A percentile compares a stretch with the other conserved stretches of the same genome.
phyloP scores from a whole-genome alignment of 106 monocot genomes.

The Ottelia alismoides region DNA sequence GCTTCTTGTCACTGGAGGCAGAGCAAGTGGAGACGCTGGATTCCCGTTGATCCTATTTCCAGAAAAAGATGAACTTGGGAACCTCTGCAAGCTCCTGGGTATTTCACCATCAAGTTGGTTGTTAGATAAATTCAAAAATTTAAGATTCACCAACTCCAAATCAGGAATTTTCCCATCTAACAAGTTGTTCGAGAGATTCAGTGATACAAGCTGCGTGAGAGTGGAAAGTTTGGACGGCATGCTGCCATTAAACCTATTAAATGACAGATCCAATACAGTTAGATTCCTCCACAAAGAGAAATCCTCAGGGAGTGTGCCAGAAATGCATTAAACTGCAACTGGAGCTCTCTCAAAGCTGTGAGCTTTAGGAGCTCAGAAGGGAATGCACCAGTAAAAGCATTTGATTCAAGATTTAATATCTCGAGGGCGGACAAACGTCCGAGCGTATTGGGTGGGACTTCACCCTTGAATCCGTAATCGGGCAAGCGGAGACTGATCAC shows the following conservation, averaged over 20 bases:
- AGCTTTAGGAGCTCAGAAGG: slow-evolving; percentile 53
- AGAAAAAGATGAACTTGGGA: slow-evolving; percentile 45
- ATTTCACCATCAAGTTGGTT: slow-evolving; percentile 46
- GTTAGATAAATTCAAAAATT: slow-evolving; percentile 48
- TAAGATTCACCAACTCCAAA: slow-evolving; percentile 37
- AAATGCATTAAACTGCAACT: slow-evolving; percentile 62
- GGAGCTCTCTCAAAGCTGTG: slow-evolving; percentile 44
- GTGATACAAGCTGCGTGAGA: slow-evolving; percentile 28
- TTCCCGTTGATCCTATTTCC: slow-evolving; percentile 26
- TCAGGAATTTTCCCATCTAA: slow-evolving; percentile 52
- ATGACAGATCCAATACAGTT: slow-evolving; percentile 52
- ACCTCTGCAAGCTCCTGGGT: slow-evolving; percentile 33
- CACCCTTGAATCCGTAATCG: slow-evolving; percentile 42
- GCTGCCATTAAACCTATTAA: slow-evolving; percentile 41
- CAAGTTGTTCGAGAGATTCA: slow-evolving; percentile 77
- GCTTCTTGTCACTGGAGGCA: neutral
- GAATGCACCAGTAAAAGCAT: slow-evolving; percentile 49
- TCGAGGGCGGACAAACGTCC: slow-evolving; percentile 43
- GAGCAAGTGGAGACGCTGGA: neutral
- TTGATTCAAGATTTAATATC: slow-evolving; percentile 58
- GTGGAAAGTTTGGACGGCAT: slow-evolving; percentile 52
- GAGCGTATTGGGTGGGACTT: slow-evolving; percentile 59
- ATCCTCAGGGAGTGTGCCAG: slow-evolving; percentile 39
- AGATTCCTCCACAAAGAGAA: slow-evolving; percentile 36
- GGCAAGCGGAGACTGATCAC: slow-evolving; percentile 59